Conservation (phyloP, 345 rosid species). For the Salix dunnii region DNA sequence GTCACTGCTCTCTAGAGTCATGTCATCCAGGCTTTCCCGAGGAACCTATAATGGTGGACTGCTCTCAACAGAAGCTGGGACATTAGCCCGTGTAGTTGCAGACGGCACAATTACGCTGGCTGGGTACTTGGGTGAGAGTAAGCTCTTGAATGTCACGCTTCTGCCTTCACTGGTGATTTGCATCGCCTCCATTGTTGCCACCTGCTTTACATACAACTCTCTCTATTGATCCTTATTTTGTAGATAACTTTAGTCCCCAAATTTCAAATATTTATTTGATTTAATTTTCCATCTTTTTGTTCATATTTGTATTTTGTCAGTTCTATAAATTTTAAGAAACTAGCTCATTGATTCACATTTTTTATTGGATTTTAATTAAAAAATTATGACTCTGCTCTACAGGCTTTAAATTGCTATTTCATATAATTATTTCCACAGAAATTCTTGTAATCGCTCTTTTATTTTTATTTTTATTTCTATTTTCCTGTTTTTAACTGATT, state of each 20-base stretch:
- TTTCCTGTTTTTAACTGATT: too few relatives aligned
- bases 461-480: too few relatives aligned
- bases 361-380: constrained; percentile 1
- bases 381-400: neutral
- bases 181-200: constrained; percentile 70
- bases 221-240: constrained; percentile 47
- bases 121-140: constrained; percentile 68
- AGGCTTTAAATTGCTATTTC: neutral
- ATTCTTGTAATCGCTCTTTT: too few relatives aligned
- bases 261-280: neutral
- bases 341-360: constrained; percentile 13
- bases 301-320: neutral
- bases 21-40: constrained; percentile 92
- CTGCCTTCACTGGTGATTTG: constrained; percentile 82
- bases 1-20: constrained; percentile 84
- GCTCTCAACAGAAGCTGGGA: constrained; percentile 95
- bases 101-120: constrained; percentile 89
- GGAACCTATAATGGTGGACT: constrained; percentile 98
- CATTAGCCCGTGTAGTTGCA: constrained; percentile 90
- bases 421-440: neutral
- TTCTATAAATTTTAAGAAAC: neutral
- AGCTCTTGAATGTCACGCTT: constrained; percentile 76
- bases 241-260: neutral
- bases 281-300: neutral
- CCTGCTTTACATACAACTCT: constrained; percentile 88